A percentile compares a stretch with the other conserved stretches of the same genome.
Conservation (phyloP, 2,329 filamentous ascomycete species). For the Epichloe sibirici region DNA sequence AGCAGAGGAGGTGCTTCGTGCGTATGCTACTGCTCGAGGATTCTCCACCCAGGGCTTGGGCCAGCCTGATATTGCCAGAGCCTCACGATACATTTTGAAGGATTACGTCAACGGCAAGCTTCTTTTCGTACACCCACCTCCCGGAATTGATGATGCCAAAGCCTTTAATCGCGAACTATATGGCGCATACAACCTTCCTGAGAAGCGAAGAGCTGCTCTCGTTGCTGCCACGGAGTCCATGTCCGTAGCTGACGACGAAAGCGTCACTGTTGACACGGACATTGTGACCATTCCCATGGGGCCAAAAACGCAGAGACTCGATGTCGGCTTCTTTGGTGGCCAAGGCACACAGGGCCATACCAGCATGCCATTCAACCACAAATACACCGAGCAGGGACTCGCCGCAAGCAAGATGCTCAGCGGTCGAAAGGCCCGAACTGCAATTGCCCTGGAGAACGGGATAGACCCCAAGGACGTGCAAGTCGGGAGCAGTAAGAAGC, state of each 20-base stretch:
- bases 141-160: constrained; percentile 53
- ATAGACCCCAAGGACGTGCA: constrained; percentile 70
- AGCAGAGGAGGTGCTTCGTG: constrained; percentile 68
- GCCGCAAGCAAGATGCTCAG: constrained; percentile 52
- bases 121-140: constrained; percentile 81
- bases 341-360: constrained; percentile 53
- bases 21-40: constrained; percentile 80
- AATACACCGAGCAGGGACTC: constrained; percentile 70
- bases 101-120: constrained; percentile 97
- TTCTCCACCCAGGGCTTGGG: constrained; percentile 84
- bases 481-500: constrained; percentile 67
- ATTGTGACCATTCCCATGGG: constrained; percentile 45
- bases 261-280: constrained; percentile 29
- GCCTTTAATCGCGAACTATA: constrained; percentile 89
- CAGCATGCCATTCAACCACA: constrained; percentile 74
- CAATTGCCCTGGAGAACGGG: constrained; percentile 75
- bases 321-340: constrained; percentile 78
- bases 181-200: constrained; percentile 67
- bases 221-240: constrained; percentile 36
- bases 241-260: constrained; percentile 24
- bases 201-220: constrained; percentile 61
- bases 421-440: constrained; percentile 68
- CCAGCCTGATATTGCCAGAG: constrained; percentile 85
- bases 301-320: constrained; percentile 62
- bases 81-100: constrained; percentile 80